phyloP scores from a whole-genome alignment of 371 early-diverging fungal genomes.

The Enteropsectra breve region DNA sequence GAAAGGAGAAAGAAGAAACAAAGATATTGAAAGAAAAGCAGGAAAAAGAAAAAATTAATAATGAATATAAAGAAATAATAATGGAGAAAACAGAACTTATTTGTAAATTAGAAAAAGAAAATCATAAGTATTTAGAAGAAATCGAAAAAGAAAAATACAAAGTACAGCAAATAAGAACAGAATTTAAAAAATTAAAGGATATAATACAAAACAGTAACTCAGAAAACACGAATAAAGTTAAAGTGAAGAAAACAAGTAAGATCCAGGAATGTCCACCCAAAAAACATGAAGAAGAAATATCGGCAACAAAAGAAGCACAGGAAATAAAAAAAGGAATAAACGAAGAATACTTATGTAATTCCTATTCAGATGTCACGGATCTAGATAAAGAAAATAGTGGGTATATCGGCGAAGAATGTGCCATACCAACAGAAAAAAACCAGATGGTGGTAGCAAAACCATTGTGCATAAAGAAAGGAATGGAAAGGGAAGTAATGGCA shows the following conservation, averaged over 20 bases:
- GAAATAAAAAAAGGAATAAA: too few species aligned
- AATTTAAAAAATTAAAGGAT: background rate
- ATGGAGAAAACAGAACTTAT: too few species aligned
- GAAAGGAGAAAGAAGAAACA: slow-evolving; percentile 4
- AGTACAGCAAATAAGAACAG: background rate
- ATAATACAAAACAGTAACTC: too few species aligned
- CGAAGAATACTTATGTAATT: too few species aligned
- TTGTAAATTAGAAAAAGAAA: background rate
- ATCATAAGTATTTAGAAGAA: background rate
- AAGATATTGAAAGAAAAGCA: background rate
- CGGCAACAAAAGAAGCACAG: too few species aligned
- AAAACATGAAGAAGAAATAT: too few species aligned
- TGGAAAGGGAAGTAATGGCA: background rate
- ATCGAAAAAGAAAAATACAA: background rate
- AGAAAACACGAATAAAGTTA: too few species aligned
- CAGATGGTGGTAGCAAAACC: background rate
- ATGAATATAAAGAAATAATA: background rate
- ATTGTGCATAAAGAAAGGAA: background rate
- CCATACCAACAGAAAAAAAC: background rate
- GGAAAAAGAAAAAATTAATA: background rate
- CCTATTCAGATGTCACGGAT: too few species aligned
- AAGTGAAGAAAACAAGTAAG: too few species aligned
- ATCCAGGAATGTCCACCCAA: too few species aligned
- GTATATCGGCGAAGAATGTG: background rate
- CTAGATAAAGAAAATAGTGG: background rate